These are phyloP conservation scores for Trichosporon faecale DNA, from an alignment of 1,284 basidiomycete species.

Conservation along the genomic window DNA sequence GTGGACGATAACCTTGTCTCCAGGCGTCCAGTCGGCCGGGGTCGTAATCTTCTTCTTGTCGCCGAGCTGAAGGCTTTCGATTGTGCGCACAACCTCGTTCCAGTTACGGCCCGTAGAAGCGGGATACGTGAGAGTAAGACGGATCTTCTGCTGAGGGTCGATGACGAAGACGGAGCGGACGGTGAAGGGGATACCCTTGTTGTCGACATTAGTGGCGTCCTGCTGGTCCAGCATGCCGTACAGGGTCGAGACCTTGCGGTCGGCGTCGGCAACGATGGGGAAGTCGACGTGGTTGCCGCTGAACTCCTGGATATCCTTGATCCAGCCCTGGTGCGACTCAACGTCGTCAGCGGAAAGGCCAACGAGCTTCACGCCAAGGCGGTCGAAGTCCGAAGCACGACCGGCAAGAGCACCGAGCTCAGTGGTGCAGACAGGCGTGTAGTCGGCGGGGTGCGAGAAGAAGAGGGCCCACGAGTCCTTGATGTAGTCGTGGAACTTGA, in stretches of 20 bases:
- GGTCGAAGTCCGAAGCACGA: constrained; percentile 75
- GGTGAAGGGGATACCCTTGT: constrained; percentile 71
- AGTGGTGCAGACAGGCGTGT: constrained; percentile 73
- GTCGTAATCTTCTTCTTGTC: constrained; percentile 67
- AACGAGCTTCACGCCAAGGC: constrained; percentile 85
- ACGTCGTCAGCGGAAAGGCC: constrained; percentile 89
- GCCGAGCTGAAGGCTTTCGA: constrained; percentile 86
- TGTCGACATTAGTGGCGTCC: constrained; percentile 82
- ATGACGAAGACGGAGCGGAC: constrained; percentile 93
- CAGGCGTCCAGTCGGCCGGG: constrained; percentile 73
- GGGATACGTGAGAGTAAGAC: constrained; percentile 85
- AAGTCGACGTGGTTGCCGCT: constrained; percentile 64
- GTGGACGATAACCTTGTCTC: constrained; percentile 92
- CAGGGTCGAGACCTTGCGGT: constrained; percentile 73
- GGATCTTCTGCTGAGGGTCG: constrained; percentile 84
- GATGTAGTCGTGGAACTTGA: constrained; percentile 86
- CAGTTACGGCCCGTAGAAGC: constrained; percentile 64
- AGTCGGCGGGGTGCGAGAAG: constrained; percentile 86
- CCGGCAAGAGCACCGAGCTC: constrained; percentile 94
- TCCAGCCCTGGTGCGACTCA: constrained; percentile 81
- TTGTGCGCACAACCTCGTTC: constrained; percentile 78
- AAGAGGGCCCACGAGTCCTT: constrained; percentile 84
- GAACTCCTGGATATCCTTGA: constrained; percentile 67
- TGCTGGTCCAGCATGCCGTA: constrained; percentile 87
- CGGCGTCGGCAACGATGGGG: constrained; percentile 93